These are phyloP conservation scores for Suillus fuscotomentosus DNA, from an alignment of 768 basidiomycete genomes.

Conservation along the genomic window DNA sequence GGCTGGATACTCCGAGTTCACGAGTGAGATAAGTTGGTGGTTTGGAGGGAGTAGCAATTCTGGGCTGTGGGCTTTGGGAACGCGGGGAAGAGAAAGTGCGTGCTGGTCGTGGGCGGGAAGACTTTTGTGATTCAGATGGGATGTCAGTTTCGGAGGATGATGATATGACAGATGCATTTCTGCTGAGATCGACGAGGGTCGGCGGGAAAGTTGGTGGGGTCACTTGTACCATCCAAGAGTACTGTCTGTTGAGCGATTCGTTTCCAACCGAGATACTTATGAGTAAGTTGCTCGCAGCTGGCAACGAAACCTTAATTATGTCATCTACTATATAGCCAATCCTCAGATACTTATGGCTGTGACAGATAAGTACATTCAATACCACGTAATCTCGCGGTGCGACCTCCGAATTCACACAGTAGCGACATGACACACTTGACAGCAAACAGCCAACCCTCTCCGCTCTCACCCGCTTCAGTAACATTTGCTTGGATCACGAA, in stretches of 20 bases:
- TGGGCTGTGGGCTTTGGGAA: constrained; percentile 49
- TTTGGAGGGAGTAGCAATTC: constrained; percentile 31
- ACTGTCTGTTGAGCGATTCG: background rate
- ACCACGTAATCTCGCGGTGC: no score
- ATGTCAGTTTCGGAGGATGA: constrained; percentile 56
- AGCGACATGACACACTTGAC: no score
- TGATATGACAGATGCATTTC: constrained; percentile 76
- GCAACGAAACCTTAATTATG: no score
- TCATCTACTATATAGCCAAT: no score
- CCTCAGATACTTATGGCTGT: no score
- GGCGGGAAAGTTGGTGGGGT: constrained; percentile 26
- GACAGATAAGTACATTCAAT: no score
- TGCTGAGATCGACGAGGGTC: constrained; percentile 63
- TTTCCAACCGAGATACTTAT: no score
- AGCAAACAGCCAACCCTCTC: no score
- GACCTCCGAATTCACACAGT: no score
- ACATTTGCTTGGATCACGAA: no score
- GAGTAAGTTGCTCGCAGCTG: no score
- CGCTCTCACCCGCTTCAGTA: no score
- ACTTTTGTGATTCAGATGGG: constrained; percentile 37
- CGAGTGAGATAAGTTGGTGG: constrained; percentile 60
- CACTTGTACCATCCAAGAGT: constrained; percentile 4
- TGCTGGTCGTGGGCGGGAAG: constrained; percentile 51
- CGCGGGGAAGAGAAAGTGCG: constrained; percentile 67
- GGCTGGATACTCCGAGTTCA: constrained; percentile 45